Percentiles rank a stretch among this genome's conserved stretches.
Conservation (phyloP, 2,329 filamentous ascomycete genomes). For the Coleophoma eucalyptorum region DNA sequence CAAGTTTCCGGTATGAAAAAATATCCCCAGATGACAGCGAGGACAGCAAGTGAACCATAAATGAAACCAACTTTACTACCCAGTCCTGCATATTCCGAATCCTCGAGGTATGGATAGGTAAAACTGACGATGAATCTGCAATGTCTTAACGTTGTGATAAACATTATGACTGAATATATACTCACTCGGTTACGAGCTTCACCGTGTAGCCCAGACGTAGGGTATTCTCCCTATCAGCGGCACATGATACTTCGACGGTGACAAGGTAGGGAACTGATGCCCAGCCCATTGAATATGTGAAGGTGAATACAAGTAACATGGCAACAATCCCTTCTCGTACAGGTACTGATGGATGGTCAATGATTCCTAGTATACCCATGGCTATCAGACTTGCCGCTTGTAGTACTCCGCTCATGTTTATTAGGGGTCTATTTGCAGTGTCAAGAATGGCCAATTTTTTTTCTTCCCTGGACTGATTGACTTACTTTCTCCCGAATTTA, state of each 20-base stretch:
- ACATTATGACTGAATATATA: not conserved
- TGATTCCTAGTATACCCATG: conserved; percentile 1
- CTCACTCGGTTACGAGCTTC: not conserved
- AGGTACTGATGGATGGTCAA: not conserved
- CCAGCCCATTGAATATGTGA: not conserved
- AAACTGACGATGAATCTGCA: conserved; percentile 31
- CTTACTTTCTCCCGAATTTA: not conserved
- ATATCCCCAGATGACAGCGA: conserved; percentile 18
- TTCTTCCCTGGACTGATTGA: not conserved
- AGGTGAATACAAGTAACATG: not conserved
- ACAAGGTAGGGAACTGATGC: conserved; percentile 15
- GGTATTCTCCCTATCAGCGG: not conserved
- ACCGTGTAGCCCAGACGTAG: not conserved
- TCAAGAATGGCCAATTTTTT: not conserved
- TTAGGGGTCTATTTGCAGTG: too few relatives aligned
- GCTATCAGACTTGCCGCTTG: not conserved
- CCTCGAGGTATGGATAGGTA: conserved; percentile 32
- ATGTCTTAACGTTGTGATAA: too few relatives aligned
- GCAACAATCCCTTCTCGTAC: conserved; percentile 1
- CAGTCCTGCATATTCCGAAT: conserved; percentile 30
- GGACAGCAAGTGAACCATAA: conserved; percentile 26
- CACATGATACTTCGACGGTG: conserved; percentile 15
- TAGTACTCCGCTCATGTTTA: not conserved
- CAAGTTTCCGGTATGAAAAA: conserved; percentile 13
- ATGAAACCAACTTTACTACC: conserved; percentile 35